These are phyloP conservation scores for Angomonas deanei DNA, from an alignment of 208 protist species.

Conservation along the genomic window DNA sequence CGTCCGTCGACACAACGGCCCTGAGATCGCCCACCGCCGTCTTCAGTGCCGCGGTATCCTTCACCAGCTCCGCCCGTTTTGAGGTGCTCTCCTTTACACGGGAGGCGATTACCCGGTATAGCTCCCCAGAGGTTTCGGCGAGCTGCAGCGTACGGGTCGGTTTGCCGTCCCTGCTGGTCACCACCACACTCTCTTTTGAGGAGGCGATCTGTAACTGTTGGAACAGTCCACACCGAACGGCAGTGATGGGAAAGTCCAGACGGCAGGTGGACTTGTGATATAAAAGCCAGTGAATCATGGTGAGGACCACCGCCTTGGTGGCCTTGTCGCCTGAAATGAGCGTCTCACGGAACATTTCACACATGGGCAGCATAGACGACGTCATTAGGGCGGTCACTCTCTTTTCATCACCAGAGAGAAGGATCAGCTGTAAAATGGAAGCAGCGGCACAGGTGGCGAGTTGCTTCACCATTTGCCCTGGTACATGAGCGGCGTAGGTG, in stretches of 20 bases:
- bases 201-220: slow-evolving; percentile 39
- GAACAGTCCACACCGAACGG: slow-evolving; percentile 62
- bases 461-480: slow-evolving; percentile 75
- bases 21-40: neutral
- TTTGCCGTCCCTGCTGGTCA: slow-evolving; percentile 20
- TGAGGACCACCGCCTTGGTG: slow-evolving; percentile 74
- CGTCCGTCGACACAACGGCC: neutral
- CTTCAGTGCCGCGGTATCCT: slow-evolving; percentile 1
- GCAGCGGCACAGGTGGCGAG: slow-evolving; percentile 75
- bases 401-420: slow-evolving; percentile 27
- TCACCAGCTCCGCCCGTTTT: slow-evolving; percentile 4
- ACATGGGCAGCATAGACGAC: slow-evolving; percentile 59
- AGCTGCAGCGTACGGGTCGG: slow-evolving; percentile 40
- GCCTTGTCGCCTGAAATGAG: slow-evolving; percentile 67
- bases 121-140: slow-evolving; percentile 28
- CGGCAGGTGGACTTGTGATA: slow-evolving; percentile 34
- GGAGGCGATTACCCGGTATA: slow-evolving; percentile 9
- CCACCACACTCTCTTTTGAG: slow-evolving; percentile 24
- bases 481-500: slow-evolving; percentile 44
- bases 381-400: slow-evolving; percentile 35
- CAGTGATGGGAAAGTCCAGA: slow-evolving; percentile 44
- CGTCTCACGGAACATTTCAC: slow-evolving; percentile 72
- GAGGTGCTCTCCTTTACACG: slow-evolving; percentile 14
- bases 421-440: slow-evolving; percentile 68
- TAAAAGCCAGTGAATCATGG: slow-evolving; percentile 84